A percentile compares a stretch with the other conserved stretches of the same genome.
Conservation (phyloP, 2,329 filamentous ascomycete genomes). For the Penicillium sumatraense region DNA sequence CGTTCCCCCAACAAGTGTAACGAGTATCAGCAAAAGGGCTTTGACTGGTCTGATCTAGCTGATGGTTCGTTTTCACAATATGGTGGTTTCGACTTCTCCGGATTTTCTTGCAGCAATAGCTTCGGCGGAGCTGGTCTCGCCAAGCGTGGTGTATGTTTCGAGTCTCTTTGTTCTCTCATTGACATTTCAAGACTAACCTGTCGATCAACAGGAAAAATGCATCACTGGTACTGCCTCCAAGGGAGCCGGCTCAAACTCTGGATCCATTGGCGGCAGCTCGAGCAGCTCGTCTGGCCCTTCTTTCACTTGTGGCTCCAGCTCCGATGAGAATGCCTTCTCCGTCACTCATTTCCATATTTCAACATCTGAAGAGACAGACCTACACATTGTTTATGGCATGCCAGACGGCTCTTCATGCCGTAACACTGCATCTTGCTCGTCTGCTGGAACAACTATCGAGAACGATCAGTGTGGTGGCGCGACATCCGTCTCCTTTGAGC, state of each 20-base stretch:
- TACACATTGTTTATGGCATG: constrained; percentile 90
- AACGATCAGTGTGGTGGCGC: constrained; percentile 95
- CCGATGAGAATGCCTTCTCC: constrained; percentile 67
- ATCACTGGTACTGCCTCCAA: constrained; percentile 54
- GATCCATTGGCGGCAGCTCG: constrained; percentile 15
- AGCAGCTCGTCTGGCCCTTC: constrained; percentile 58
- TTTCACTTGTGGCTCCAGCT: constrained; percentile 62
- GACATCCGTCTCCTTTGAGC: constrained; percentile 73
- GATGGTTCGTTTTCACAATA: constrained; percentile 68
- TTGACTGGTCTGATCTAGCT: constrained; percentile 70
- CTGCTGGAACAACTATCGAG: constrained; percentile 69
- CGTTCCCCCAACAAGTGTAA: constrained; percentile 80
- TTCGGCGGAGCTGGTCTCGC: constrained; percentile 43
- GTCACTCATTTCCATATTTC: constrained; percentile 74
- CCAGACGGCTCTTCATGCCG: constrained; percentile 80
- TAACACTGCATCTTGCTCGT: constrained; percentile 71
- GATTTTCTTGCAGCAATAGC: constrained; percentile 70
- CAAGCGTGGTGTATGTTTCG: constrained; percentile 47
- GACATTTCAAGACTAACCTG: constrained; percentile 10
- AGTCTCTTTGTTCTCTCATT: background rate
- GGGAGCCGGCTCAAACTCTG: constrained; percentile 42
- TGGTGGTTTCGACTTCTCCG: constrained; percentile 73
- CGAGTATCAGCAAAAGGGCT: constrained; percentile 70
- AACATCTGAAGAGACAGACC: constrained; percentile 73
- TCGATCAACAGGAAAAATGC: constrained; percentile 54